These are phyloP conservation scores for Kuraishia capsulata DNA, from an alignment of 805 yeast species.

Conservation along the genomic window DNA sequence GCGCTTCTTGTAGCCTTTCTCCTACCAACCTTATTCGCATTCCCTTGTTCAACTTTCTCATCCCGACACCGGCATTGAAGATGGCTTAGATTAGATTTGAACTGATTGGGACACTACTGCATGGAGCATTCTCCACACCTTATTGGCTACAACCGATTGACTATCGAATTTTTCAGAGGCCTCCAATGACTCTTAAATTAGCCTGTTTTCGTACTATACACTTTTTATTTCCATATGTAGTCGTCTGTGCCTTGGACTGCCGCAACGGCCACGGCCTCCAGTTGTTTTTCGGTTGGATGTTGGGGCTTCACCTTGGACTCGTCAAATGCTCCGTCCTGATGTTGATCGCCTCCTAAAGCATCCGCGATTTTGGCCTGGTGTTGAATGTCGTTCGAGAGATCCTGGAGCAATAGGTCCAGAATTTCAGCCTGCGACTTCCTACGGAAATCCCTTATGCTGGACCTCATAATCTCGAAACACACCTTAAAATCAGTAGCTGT, in stretches of 20 bases:
- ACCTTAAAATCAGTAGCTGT: slow-evolving; percentile 50
- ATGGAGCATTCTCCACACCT: too few relatives aligned
- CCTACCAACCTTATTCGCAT: too few relatives aligned
- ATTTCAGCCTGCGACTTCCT: slow-evolving; percentile 25
- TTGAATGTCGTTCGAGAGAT: slow-evolving; percentile 5
- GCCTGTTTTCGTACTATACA: background rate
- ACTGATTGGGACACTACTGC: too few relatives aligned
- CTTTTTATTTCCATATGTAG: slow-evolving; percentile 2
- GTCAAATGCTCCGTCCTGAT: background rate
- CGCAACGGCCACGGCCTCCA: slow-evolving; percentile 3
- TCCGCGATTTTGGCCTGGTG: background rate
- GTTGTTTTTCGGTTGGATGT: background rate
- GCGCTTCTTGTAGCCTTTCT: too few relatives aligned
- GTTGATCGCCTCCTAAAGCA: background rate
- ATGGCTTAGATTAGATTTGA: too few relatives aligned
- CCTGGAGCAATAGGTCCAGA: slow-evolving; percentile 15
- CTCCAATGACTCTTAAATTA: too few relatives aligned
- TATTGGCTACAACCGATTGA: too few relatives aligned
- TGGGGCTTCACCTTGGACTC: background rate
- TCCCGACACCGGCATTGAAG: too few relatives aligned
- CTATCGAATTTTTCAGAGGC: too few relatives aligned
- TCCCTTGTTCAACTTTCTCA: too few relatives aligned
- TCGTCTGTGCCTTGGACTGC: slow-evolving; percentile 1
- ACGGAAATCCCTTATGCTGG: slow-evolving; percentile 38
- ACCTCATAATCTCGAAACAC: slow-evolving; percentile 53